Conservation (phyloP, 495 filamentous ascomycete genomes). For the Neurospora sp. region DNA sequence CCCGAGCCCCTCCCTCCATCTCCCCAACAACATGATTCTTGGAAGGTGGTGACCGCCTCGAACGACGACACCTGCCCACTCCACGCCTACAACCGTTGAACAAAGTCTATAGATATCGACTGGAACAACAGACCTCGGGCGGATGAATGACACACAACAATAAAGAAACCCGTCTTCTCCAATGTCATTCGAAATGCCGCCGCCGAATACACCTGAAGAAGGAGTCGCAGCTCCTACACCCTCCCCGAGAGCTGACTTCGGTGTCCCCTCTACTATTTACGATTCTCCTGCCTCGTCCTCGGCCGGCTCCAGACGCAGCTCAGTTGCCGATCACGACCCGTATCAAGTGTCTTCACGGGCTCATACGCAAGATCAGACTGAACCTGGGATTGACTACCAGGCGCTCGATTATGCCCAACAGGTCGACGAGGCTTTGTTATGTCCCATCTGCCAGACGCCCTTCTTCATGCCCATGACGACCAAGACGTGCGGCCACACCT, state of each 20-base stretch:
- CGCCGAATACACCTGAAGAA: not conserved
- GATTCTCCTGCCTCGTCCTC: not conserved
- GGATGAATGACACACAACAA: not conserved
- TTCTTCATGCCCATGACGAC: conserved; percentile 64
- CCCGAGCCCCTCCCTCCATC: not conserved
- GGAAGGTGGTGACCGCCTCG: not conserved
- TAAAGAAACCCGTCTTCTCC: not conserved
- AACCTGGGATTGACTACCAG: conserved; percentile 46
- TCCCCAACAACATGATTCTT: not conserved
- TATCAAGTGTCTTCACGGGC: not conserved
- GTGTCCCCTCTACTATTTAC: not conserved
- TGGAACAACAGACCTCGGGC: not conserved
- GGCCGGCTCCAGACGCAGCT: not conserved
- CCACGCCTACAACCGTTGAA: not conserved
- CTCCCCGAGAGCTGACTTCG: not conserved
- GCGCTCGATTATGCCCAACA: conserved; percentile 56
- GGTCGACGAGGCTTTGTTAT: conserved; percentile 71
- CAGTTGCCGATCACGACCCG: not conserved
- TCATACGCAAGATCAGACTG: conserved; percentile 1
- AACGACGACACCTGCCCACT: not conserved
- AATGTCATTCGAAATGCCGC: not conserved
- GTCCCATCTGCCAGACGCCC: conserved; percentile 71
- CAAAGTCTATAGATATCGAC: not conserved
- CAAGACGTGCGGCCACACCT: conserved; percentile 50
- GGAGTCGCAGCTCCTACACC: not conserved